These are phyloP conservation scores for Oryza glumipatula DNA, from an alignment of 176 grass and related monocot genomes.

Conservation along the genomic window DNA sequence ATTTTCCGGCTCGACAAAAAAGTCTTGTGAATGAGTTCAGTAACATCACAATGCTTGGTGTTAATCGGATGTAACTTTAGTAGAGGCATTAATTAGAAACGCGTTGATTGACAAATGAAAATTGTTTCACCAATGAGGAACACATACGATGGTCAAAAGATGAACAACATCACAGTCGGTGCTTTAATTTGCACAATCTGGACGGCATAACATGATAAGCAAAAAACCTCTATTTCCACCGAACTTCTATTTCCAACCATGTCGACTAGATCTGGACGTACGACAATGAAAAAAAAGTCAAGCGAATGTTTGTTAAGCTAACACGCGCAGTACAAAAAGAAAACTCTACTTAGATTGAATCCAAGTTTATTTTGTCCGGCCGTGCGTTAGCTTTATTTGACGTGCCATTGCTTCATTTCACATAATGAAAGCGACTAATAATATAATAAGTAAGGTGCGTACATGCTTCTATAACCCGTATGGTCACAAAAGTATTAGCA, in stretches of 20 bases:
- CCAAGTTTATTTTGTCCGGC: conserved; percentile 5
- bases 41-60: background rate
- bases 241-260: conserved; percentile 11
- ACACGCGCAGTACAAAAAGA: background rate
- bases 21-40: background rate
- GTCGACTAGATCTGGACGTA: background rate
- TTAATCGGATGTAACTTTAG: no score
- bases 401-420: conserved; percentile 34
- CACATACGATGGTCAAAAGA: background rate
- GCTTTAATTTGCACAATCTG: background rate
- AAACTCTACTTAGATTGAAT: background rate
- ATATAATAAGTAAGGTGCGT: background rate
- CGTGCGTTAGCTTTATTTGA: conserved; percentile 48
- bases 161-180: background rate
- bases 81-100: background rate
- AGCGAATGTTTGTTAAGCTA: conserved; percentile 9
- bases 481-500: conserved; percentile 23
- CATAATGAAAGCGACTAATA: conserved; percentile 32
- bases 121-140: background rate
- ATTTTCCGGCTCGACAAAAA: background rate
- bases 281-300: background rate
- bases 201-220: background rate
- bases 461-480: background rate
- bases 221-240: background rate
- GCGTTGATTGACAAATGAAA: background rate